A percentile compares a stretch with the other conserved stretches of the same genome.
Conservation (phyloP, 2,329 filamentous ascomycete species). For the Penicillium sp. region DNA sequence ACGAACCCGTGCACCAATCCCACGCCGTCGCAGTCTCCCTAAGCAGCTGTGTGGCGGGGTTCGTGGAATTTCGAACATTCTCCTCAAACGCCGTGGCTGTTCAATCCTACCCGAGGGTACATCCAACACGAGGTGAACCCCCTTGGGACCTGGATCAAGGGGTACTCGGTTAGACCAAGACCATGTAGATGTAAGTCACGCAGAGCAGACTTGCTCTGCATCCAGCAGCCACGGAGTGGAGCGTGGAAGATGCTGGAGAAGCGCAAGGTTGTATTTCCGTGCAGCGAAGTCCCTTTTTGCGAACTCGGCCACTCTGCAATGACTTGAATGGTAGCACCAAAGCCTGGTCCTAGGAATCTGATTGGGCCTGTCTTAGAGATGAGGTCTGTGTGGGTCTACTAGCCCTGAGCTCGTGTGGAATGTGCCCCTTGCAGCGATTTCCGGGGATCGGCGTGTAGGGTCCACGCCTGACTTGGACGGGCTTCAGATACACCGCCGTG, state of each 20-base stretch:
- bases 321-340: neutral
- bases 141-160: neutral
- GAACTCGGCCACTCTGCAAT: neutral
- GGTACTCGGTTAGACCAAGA: neutral
- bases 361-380: neutral
- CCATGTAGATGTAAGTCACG: neutral
- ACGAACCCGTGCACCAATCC: neutral
- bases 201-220: neutral
- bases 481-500: neutral
- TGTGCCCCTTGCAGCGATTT: neutral
- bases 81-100: neutral
- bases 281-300: neutral
- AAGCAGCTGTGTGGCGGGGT: neutral
- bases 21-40: neutral
- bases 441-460: neutral
- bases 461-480: neutral
- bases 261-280: neutral
- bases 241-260: neutral
- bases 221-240: neutral
- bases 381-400: neutral
- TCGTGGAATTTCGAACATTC: neutral
- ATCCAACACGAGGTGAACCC: neutral
- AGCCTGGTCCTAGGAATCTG: neutral
- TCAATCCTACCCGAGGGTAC: neutral
- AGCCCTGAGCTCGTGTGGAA: neutral